Evolutionary conservation across 257 asterid species (phyloP), one percentile per base, ranked within the genome.

Genomic region (Solanum pinnatisectum): DNA sequence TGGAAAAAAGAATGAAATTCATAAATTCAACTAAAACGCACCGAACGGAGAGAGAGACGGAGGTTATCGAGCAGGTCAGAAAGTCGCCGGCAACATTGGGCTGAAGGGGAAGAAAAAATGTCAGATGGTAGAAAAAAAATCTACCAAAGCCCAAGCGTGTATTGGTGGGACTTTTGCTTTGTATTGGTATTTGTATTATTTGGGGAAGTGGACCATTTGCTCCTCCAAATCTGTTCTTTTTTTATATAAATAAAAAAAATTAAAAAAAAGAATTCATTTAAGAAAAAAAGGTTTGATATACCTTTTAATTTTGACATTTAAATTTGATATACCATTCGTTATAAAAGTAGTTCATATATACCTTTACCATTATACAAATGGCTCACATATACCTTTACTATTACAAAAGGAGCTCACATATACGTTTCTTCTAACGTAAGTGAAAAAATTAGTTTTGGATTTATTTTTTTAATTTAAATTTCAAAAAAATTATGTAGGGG

Each of bases 81-180:
- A 77, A 77, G 84, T 77, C 84, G 84, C 46, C 84, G 84, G 84
- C 84, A 33, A 77, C 84, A 77, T 13, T 77, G 56, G 56, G 83
- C 83, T 37, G 33, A 76, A 76, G 16, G 18, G 33, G 22, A 7
- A 6, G 8, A 73, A 73, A 76, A 37, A 11, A 11, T 25, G 52
- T 76, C 33, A 76, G 30, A 70, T 15, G 23, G 77, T 70, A 30
- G 77, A 30, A 23, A 32, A 32, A 36, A n/a, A 77, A 39, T 77
- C 52, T 77, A 77, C 84, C 59, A n/a, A 59, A 77, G 63, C 63
- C 84, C 84, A 25, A 18, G 84, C 44, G 79, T 72, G 44, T 20
- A 72, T 35, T 33, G 81, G 81, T 72, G 27, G 8, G 15, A 72
- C 44, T 35, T 35, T 72, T 33, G 44, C 81, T 35, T 35, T 35